A percentile compares a stretch with the other conserved stretches of the same genome.
Conservation (phyloP, 2,329 filamentous ascomycete genomes). For the Botryotinia convoluta region DNA sequence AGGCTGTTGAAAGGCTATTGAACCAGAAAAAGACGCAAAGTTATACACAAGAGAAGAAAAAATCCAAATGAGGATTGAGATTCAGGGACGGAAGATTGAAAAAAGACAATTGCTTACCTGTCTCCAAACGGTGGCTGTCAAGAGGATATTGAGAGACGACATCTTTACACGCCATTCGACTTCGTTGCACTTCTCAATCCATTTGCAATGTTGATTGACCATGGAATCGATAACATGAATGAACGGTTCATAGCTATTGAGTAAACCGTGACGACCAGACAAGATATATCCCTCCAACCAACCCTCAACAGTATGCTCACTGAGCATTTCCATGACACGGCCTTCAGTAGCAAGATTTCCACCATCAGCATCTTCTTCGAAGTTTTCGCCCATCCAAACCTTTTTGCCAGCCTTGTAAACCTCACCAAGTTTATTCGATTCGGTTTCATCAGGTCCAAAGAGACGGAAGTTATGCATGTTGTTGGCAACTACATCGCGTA, state of each 20-base stretch:
- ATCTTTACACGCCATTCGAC: constrained; percentile 74
- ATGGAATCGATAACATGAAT: constrained; percentile 82
- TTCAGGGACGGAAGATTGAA: not conserved
- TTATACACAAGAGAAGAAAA: no score
- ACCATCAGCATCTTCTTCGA: constrained; percentile 71
- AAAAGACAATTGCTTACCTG: constrained; percentile 48
- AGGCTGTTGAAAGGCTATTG: not conserved
- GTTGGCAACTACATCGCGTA: constrained; percentile 63
- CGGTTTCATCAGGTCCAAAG: constrained; percentile 77
- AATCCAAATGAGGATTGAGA: not conserved
- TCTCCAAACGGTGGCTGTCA: constrained; percentile 76
- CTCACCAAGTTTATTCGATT: constrained; percentile 72
- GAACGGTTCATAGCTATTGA: constrained; percentile 78
- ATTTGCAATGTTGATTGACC: constrained; percentile 85
- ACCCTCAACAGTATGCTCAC: constrained; percentile 75
- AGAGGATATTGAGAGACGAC: constrained; percentile 74
- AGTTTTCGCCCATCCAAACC: constrained; percentile 76
- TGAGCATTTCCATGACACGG: constrained; percentile 81
- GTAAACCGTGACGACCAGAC: constrained; percentile 69
- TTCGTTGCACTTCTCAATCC: constrained; percentile 79
- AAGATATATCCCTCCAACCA: constrained; percentile 79
- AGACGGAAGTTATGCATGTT: constrained; percentile 71
- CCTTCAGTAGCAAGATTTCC: constrained; percentile 68
- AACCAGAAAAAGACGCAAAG: not conserved
- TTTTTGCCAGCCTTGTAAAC: constrained; percentile 76